phyloP scores from a whole-genome alignment of 371 early-diverging fungal species.

The Mortierella sp. region DNA sequence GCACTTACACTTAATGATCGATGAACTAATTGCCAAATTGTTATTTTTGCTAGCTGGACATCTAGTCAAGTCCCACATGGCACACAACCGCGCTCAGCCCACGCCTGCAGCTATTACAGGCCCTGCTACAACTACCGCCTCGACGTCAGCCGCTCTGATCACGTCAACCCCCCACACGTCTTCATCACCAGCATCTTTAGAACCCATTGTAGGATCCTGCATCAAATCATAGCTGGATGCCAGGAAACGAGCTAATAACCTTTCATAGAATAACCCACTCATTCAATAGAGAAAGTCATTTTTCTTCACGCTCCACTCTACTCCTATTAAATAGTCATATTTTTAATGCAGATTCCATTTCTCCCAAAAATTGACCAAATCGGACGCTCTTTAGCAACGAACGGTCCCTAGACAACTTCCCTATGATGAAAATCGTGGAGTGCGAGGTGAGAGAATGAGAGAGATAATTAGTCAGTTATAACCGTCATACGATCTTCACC shows the following conservation, averaged over 20 bases:
- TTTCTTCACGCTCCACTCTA: conserved; percentile 1
- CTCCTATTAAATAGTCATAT: conserved; percentile 6
- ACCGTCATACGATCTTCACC: not conserved
- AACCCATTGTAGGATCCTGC: conserved; percentile 34
- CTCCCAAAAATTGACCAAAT: not conserved
- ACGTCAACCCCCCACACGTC: conserved; percentile 29
- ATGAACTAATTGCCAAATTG: not conserved
- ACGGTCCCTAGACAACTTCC: not conserved
- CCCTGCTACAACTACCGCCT: conserved; percentile 5
- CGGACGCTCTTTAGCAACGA: not conserved
- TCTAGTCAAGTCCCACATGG: conserved; percentile 87
- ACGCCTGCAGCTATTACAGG: conserved; percentile 35
- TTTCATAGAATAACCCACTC: not conserved
- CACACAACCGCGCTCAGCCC: conserved; percentile 77
- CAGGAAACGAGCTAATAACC: not conserved
- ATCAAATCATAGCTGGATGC: conserved; percentile 29
- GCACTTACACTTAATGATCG: not conserved
- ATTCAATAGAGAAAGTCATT: not conserved
- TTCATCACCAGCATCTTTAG: conserved; percentile 22
- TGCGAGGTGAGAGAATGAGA: not conserved
- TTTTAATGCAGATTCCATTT: conserved; percentile 20
- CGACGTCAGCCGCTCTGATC: not conserved
- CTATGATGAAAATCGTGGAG: not conserved
- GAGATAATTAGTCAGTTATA: not conserved
- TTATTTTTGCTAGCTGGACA: conserved; percentile 73